Conservation (phyloP, 352 stramenopile species). For the Globisporangium acanthophoron region DNA sequence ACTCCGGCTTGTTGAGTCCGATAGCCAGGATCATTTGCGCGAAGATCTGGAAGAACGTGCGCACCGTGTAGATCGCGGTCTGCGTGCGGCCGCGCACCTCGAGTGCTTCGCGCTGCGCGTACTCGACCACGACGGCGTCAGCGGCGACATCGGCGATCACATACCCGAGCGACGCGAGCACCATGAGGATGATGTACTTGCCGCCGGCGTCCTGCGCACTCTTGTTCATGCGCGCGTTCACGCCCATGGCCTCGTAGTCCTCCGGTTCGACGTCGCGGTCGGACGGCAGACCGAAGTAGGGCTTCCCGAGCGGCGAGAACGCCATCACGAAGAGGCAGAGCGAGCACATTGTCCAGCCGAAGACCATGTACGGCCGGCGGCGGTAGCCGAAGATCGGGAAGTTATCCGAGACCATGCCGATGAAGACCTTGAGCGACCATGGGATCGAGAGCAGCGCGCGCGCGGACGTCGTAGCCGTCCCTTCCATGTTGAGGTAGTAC, state of each 20-base stretch:
- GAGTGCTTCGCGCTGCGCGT: conserved; percentile 39
- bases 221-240: conserved; percentile 21
- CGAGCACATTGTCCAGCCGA: conserved; percentile 35
- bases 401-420: conserved; percentile 42
- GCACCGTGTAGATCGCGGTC: conserved; percentile 41
- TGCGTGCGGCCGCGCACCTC: conserved; percentile 38
- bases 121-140: conserved; percentile 47
- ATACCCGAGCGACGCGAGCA: conserved; percentile 39
- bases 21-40: conserved; percentile 22
- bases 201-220: conserved; percentile 20
- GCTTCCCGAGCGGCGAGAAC: conserved; percentile 23
- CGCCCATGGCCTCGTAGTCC: conserved; percentile 16
- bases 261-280: conserved; percentile 22
- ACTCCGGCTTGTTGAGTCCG: conserved; percentile 33
- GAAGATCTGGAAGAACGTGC: conserved; percentile 18
- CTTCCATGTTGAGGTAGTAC: conserved; percentile 42
- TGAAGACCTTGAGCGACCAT: conserved; percentile 50
- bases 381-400: conserved; percentile 46
- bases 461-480: conserved; percentile 27
- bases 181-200: conserved; percentile 44
- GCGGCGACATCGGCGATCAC: conserved; percentile 39
- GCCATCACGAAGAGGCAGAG: conserved; percentile 40
- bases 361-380: conserved; percentile 42
- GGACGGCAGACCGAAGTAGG: conserved; percentile 30
- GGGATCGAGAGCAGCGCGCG: conserved; percentile 32